phyloP scores from a whole-genome alignment of 306 rosid genomes.

The Inga laurina region DNA sequence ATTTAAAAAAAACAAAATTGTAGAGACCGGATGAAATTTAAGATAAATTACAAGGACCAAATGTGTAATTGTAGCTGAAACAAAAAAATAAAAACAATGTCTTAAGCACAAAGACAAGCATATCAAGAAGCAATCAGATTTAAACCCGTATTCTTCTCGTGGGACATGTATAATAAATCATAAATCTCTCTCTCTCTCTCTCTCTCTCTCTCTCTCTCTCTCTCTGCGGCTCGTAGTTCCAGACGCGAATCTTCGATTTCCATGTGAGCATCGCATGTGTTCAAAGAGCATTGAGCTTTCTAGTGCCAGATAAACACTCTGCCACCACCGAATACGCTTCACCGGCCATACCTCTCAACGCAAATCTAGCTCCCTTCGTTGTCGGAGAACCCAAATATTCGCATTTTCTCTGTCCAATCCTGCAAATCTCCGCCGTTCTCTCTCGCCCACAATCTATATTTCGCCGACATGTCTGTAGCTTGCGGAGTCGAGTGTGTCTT shows the following conservation, averaged over 20 bases:
- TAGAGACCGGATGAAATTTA: neutral
- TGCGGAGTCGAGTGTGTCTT: conserved; percentile 82
- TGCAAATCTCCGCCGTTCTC: neutral
- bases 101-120: neutral
- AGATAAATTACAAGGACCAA: too few relatives aligned
- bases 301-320: neutral
- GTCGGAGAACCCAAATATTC: neutral
- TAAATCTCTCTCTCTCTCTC: neutral
- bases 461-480: conserved; percentile 55
- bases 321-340: neutral
- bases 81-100: neutral
- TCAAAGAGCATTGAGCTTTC: conserved; percentile 12
- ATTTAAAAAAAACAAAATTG: too few relatives aligned
- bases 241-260: conserved; percentile 24
- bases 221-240: neutral
- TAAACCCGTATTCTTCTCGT: neutral
- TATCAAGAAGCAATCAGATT: neutral
- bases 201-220: neutral
- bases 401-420: neutral
- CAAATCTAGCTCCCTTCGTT: conserved; percentile 13
- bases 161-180: too few relatives aligned
- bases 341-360: neutral
- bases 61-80: neutral
- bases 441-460: neutral
- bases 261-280: neutral